Conservation (phyloP, 495 filamentous ascomycete species). For the Podospora didyma region DNA sequence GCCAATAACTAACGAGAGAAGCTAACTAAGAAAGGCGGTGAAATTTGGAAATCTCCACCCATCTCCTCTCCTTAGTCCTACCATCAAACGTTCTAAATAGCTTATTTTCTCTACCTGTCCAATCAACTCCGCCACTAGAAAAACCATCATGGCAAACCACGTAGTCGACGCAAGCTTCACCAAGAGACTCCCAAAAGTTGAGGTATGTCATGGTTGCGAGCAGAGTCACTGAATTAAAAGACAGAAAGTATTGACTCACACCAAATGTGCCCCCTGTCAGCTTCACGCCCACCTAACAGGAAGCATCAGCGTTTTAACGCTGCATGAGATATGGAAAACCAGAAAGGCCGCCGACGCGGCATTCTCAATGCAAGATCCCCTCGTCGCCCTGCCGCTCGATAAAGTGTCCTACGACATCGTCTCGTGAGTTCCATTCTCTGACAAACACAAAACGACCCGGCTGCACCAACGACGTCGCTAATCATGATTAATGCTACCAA, state of each 20-base stretch:
- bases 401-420: conserved; percentile 68
- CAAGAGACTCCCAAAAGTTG: not conserved
- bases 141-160: no score
- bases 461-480: no score
- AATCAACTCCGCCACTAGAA: no score
- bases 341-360: conserved; percentile 43
- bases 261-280: conserved; percentile 34
- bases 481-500: no score
- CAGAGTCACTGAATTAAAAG: not conserved
- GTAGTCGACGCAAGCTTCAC: not conserved
- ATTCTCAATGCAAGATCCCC: conserved; percentile 57
- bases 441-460: not conserved
- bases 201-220: not conserved
- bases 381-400: conserved; percentile 61
- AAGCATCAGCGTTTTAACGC: conserved; percentile 69
- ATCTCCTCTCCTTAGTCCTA: no score
- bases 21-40: no score
- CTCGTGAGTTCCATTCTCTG: conserved; percentile 51
- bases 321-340: conserved; percentile 74
- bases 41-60: no score
- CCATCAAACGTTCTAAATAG: no score
- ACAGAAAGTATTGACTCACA: not conserved
- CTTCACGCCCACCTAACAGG: conserved; percentile 82
- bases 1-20: no score
- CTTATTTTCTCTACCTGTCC: no score